Base-by-base conservation (phyloP, 805 yeast species). In the Millerozyma miso region DNA sequence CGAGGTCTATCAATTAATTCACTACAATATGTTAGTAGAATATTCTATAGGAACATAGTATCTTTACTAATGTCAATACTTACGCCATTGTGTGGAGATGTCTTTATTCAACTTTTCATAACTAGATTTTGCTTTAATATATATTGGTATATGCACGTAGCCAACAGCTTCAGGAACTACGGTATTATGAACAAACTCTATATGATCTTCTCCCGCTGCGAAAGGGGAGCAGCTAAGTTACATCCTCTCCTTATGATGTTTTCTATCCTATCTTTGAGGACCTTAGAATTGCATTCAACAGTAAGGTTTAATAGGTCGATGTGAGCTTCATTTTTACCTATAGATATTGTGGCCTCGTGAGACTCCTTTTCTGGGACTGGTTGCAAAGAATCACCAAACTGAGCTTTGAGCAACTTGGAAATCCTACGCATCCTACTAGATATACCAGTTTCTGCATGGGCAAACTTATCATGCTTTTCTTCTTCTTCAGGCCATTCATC, bases 161-260 rank as follows among this genome's bases (percentile, higher is more conserved):
- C 17, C 34, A n/a, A 7, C 17, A 8, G 5, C 34, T 32, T 8
- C 7, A n/a, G 7, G 6, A n/a, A 32, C 7, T 32, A 15, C n/a
- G 17, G 17, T 8, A 7, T 32, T n/a, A 32, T n/a, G 34, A n/a
- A 32, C 34, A 13, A 32, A 33, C 36, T 33, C n/a, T 39, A 39
- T 26, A 39, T n/a, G 41, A 39, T 33, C 44, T 60, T 65, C 37
- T 55, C 59, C 33, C 49, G 52, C 55, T 69, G 79, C 37, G 88
- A 78, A 29, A 91, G 68, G 2, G 98, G 96, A 8, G 97, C 89
- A 1, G 88, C 93, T 37, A 93, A 69, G 34, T 78, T 85, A 41
- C 84, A 74, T 13, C 95, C 95, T 48, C 95, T 76, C 35, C 76
- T 79, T 46, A 93, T 65, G 16, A 91, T 83, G 50, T 85, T 90